phyloP scores from a whole-genome alignment of 306 rosid genomes.

The Dalbergia oliveri region DNA sequence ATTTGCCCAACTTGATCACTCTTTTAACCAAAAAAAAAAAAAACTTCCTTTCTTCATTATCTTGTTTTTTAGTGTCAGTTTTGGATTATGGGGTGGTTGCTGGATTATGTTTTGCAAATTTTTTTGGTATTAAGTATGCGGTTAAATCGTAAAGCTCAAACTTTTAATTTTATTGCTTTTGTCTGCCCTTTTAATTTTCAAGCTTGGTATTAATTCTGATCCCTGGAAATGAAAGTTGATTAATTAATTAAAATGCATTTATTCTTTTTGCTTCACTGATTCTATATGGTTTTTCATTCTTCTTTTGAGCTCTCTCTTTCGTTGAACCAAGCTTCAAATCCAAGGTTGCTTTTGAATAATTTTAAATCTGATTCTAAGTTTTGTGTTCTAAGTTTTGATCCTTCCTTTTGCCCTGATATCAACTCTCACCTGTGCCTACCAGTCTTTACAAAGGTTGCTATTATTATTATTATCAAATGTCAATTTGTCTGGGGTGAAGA shows the following conservation, averaged over 20 bases:
- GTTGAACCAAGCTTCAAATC: slow-evolving; percentile 4
- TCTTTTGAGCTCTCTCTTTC: not conserved
- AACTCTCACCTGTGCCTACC: not conserved
- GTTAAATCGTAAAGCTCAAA: slow-evolving; percentile 21
- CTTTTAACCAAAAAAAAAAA: not conserved
- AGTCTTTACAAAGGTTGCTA: not conserved
- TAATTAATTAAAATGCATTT: not conserved
- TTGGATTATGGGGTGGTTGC: slow-evolving; percentile 3
- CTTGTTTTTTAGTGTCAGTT: slow-evolving; percentile 3
- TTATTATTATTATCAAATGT: too few relatives aligned
- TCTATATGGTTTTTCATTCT: not conserved
- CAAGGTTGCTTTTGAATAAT: not conserved
- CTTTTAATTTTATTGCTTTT: too few relatives aligned
- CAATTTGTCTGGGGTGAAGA: too few relatives aligned
- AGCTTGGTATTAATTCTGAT: slow-evolving; percentile 27
- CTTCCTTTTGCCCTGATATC: slow-evolving; percentile 10
- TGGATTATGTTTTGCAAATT: not conserved
- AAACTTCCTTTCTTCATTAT: not conserved
- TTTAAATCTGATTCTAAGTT: slow-evolving; percentile 15
- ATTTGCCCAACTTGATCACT: not conserved
- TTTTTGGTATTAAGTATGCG: not conserved
- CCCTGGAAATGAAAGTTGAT: slow-evolving; percentile 22
- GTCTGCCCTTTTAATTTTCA: slow-evolving; percentile 13
- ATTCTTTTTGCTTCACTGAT: not conserved
- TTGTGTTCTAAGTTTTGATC: not conserved